phyloP scores from a whole-genome alignment of 73 alveolate genomes.

The Tetrahymena malaccensis region DNA sequence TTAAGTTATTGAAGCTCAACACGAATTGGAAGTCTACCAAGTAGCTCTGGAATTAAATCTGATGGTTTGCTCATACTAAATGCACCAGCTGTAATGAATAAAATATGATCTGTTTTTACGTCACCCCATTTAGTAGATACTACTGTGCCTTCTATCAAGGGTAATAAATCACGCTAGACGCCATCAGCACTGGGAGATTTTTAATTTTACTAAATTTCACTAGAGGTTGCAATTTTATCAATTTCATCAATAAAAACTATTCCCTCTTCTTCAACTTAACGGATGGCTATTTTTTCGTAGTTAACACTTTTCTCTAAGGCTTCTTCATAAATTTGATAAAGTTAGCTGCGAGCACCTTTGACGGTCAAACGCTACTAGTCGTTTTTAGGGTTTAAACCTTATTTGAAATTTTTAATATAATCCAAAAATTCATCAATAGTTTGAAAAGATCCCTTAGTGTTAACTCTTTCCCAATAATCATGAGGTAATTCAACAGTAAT shows the following conservation, averaged over 20 bases:
- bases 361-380: background rate
- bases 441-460: background rate
- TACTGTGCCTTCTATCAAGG: slow-evolving; percentile 65
- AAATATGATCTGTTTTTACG: slow-evolving; percentile 49
- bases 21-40: slow-evolving; percentile 66
- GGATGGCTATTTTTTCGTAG: slow-evolving; percentile 5
- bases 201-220: slow-evolving; percentile 18
- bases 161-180: slow-evolving; percentile 66
- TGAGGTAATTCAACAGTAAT: slow-evolving; percentile 17
- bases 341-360: background rate
- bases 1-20: slow-evolving; percentile 49
- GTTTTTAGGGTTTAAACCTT: background rate
- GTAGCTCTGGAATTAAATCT: slow-evolving; percentile 63
- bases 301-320: background rate
- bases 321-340: background rate
- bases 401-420: background rate
- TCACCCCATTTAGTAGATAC: slow-evolving; percentile 46
- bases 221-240: slow-evolving; percentile 45
- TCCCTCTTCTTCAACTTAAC: slow-evolving; percentile 53
- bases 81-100: slow-evolving; percentile 69
- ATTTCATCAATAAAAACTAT: slow-evolving; percentile 69
- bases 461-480: slow-evolving; percentile 7
- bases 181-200: slow-evolving; percentile 74
- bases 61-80: slow-evolving; percentile 54
- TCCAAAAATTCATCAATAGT: slow-evolving; percentile 10